A percentile compares a stretch with the other conserved stretches of the same genome.
Conservation (phyloP, 176 grass and related monocot species). For the Eleusine coracana region DNA sequence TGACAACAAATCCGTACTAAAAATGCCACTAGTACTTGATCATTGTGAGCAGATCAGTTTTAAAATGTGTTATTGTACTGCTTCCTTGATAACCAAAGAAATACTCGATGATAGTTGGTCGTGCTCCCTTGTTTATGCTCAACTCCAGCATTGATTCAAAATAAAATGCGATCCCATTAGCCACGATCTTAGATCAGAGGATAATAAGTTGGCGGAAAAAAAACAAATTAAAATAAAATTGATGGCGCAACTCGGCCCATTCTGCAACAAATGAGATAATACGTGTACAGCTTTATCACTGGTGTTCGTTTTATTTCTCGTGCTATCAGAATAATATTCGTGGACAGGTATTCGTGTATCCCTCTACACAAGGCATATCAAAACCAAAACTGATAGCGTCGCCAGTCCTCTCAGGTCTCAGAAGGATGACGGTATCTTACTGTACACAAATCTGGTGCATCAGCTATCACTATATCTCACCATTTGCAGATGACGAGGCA, state of each 20-base stretch:
- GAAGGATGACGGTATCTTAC: background rate
- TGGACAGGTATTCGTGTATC: background rate
- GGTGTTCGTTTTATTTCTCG: background rate
- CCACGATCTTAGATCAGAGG: background rate
- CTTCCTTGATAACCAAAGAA: background rate
- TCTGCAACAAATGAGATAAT: background rate
- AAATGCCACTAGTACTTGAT: background rate
- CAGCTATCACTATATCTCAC: slow-evolving; percentile 22
- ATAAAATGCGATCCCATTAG: background rate
- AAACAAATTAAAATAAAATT: background rate
- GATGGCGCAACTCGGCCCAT: background rate
- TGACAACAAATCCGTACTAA: background rate
- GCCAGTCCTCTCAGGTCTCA: slow-evolving; percentile 14
- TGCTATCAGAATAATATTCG: background rate
- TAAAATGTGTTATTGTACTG: background rate
- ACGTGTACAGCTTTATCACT: background rate
- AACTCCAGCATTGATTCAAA: background rate
- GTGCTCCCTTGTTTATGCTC: background rate
- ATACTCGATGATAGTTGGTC: background rate
- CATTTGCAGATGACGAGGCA: background rate
- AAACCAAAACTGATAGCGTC: slow-evolving; percentile 19
- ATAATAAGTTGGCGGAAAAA: background rate
- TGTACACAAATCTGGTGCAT: background rate
- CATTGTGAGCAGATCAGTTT: no score
- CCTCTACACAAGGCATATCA: slow-evolving; percentile 3